Evolutionary conservation across 2,329 filamentous ascomycete species (phyloP).

Genomic region (Xylaria sp.): DNA sequence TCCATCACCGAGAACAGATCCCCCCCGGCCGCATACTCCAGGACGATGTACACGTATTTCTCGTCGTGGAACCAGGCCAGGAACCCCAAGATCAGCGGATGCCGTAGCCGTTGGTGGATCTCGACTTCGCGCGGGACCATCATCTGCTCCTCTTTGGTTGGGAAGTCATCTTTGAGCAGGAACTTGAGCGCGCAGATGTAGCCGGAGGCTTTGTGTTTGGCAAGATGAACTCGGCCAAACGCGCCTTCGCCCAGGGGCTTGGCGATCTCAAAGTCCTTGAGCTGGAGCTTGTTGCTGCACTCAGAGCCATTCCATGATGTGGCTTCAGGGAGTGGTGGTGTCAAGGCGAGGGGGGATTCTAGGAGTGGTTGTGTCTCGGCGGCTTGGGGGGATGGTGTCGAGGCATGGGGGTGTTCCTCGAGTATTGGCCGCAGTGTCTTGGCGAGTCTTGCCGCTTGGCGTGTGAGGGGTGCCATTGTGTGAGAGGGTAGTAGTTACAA

Average conservation of each 20-base stretch:
- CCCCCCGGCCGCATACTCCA: conserved; percentile 85
- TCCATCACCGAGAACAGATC: conserved; percentile 85
- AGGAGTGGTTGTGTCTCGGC: too few species aligned
- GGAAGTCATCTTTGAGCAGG: conserved; percentile 79
- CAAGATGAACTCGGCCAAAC: conserved; percentile 84
- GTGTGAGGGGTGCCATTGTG: too few species aligned
- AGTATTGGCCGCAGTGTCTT: too few species aligned
- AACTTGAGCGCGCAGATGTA: conserved; percentile 88
- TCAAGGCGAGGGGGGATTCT: too few species aligned
- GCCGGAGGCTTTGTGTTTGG: conserved; percentile 75
- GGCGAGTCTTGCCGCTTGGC: too few species aligned
- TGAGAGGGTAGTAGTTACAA: too few species aligned
- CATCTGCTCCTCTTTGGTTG: conserved; percentile 77
- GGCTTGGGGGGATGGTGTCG: too few species aligned
- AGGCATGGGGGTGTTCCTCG: too few species aligned
- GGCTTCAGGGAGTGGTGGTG: too few species aligned
- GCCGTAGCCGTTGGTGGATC: conserved; percentile 83
- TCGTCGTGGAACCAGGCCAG: conserved; percentile 88
- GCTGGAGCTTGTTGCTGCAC: too few species aligned
- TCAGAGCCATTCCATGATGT: too few species aligned
- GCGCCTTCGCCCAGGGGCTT: conserved; percentile 85
- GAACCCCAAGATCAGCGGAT: conserved; percentile 81
- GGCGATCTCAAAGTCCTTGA: conserved; percentile 92
- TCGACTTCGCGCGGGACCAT: conserved; percentile 86
- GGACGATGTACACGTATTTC: conserved; percentile 83